Conservation (phyloP, 2,329 filamentous ascomycete genomes). For the Aspergillus ochraceoroseus region DNA sequence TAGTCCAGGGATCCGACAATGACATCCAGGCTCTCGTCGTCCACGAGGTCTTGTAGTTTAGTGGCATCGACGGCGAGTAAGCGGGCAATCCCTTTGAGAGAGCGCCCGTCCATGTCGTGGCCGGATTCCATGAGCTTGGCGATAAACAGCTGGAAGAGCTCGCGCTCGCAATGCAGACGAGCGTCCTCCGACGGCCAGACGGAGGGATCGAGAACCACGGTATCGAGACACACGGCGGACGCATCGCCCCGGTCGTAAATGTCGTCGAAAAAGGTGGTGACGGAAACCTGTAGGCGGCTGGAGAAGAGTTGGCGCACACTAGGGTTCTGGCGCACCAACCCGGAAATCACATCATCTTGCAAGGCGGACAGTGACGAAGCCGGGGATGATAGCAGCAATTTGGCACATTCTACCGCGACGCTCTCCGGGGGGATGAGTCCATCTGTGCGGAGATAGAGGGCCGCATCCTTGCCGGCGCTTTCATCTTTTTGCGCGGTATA, state of each 20-base stretch:
- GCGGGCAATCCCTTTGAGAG: conserved; percentile 57
- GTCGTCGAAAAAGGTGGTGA: conserved; percentile 47
- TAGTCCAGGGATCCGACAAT: conserved; percentile 83
- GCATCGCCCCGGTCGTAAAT: conserved; percentile 48
- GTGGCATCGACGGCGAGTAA: conserved; percentile 53
- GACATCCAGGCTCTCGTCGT: conserved; percentile 73
- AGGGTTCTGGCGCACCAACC: conserved; percentile 42
- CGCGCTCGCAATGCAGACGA: conserved; percentile 44
- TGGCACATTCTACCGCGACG: conserved; percentile 42
- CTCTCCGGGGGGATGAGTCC: conserved; percentile 43
- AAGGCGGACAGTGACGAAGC: conserved; percentile 35
- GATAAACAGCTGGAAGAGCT: conserved; percentile 62
- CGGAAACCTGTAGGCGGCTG: conserved; percentile 40
- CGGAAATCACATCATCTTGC: conserved; percentile 47
- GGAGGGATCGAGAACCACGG: conserved; percentile 43
- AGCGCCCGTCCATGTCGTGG: conserved; percentile 62
- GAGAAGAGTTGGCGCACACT: conserved; percentile 45
- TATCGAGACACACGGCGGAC: conserved; percentile 45
- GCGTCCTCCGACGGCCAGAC: conserved; percentile 44
- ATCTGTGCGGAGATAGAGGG: conserved; percentile 41
- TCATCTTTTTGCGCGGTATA: conserved; percentile 42
- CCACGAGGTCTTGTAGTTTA: conserved; percentile 48
- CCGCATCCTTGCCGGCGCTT: conserved; percentile 43
- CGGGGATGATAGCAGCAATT: conserved; percentile 39
- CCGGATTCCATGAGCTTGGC: conserved; percentile 88